Conservation (phyloP, 2,329 filamentous ascomycete species). For the Neoascochyta sp. region DNA sequence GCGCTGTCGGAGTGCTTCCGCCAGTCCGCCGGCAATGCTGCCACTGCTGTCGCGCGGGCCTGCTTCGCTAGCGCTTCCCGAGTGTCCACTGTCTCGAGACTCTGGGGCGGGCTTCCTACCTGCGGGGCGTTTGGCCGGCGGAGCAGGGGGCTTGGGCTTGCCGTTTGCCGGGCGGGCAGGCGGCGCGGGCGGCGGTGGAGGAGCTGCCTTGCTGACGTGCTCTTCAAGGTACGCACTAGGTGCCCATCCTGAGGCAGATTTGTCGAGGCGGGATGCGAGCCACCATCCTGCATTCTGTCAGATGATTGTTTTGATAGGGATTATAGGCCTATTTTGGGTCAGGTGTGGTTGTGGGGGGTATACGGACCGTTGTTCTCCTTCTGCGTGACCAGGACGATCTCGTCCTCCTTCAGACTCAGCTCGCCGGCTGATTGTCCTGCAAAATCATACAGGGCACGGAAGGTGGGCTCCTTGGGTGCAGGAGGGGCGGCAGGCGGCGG, state of each 20-base stretch:
- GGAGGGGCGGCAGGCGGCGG: slow-evolving; percentile 62
- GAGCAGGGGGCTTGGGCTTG: slow-evolving; percentile 71
- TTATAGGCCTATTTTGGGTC: no score
- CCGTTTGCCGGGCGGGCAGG: slow-evolving; percentile 60
- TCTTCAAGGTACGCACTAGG: slow-evolving; percentile 94
- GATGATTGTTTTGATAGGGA: slow-evolving; percentile 10
- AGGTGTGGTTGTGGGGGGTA: background rate
- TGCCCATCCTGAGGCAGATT: slow-evolving; percentile 80
- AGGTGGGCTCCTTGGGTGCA: slow-evolving; percentile 66
- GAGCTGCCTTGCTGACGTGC: slow-evolving; percentile 56
- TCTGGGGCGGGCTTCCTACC: slow-evolving; percentile 67
- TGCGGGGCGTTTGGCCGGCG: slow-evolving; percentile 75
- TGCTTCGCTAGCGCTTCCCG: slow-evolving; percentile 38
- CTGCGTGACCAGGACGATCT: slow-evolving; percentile 83
- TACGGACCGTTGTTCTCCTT: slow-evolving; percentile 89
- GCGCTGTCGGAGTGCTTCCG: slow-evolving; percentile 48
- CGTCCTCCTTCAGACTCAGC: slow-evolving; percentile 72
- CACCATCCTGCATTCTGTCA: slow-evolving; percentile 71
- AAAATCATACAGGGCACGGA: slow-evolving; percentile 92
- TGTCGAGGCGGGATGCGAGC: slow-evolving; percentile 72
- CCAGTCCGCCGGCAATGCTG: slow-evolving; percentile 49
- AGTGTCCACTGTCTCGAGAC: slow-evolving; percentile 61
- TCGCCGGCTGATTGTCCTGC: slow-evolving; percentile 80
- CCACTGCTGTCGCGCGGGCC: slow-evolving; percentile 41
- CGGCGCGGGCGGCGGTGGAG: slow-evolving; percentile 47